These are phyloP conservation scores for Fagus sylvatica DNA, from an alignment of 306 rosid genomes.

Conservation along the genomic window DNA sequence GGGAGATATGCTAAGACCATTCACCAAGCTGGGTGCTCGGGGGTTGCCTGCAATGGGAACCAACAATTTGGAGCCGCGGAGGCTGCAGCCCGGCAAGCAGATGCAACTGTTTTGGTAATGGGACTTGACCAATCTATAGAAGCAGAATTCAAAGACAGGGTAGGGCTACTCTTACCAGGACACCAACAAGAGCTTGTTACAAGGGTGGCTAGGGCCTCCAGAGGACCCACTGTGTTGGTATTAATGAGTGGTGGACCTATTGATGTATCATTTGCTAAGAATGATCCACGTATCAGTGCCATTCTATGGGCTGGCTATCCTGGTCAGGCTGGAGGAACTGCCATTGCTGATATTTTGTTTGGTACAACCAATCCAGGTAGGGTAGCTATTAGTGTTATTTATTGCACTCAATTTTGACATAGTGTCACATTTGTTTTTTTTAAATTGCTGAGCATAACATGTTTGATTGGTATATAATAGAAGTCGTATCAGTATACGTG, in stretches of 20 bases:
- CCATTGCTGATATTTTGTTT: conserved; percentile 77
- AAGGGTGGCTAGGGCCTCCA: conserved; percentile 53
- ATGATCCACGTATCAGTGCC: conserved; percentile 56
- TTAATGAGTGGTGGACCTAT: conserved; percentile 88
- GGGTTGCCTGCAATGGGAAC: conserved; percentile 51
- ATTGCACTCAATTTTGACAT: no score
- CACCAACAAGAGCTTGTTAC: conserved; percentile 68
- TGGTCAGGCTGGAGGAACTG: conserved; percentile 91
- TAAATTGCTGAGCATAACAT: no score
- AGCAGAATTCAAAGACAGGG: conserved; percentile 68
- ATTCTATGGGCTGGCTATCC: conserved; percentile 93
- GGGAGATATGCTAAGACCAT: conserved; percentile 58
- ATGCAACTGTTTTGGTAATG: conserved; percentile 74
- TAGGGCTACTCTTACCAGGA: conserved; percentile 64
- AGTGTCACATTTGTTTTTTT: no score
- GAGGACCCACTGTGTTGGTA: conserved; percentile 77
- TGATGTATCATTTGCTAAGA: conserved; percentile 71
- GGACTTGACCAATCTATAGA: conserved; percentile 89
- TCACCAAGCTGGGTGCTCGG: conserved; percentile 59
- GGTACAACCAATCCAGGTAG: conserved; percentile 76
- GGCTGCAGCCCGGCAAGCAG: conserved; percentile 49
- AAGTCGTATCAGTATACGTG: no score
- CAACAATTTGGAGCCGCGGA: conserved; percentile 55
- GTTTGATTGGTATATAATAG: no score
- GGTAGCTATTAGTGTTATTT: no score